Evolutionary conservation across 768 basidiomycete species (phyloP), one percentile per base, ranked within the genome.

Genomic region (Multifurca ochricompacta): DNA sequence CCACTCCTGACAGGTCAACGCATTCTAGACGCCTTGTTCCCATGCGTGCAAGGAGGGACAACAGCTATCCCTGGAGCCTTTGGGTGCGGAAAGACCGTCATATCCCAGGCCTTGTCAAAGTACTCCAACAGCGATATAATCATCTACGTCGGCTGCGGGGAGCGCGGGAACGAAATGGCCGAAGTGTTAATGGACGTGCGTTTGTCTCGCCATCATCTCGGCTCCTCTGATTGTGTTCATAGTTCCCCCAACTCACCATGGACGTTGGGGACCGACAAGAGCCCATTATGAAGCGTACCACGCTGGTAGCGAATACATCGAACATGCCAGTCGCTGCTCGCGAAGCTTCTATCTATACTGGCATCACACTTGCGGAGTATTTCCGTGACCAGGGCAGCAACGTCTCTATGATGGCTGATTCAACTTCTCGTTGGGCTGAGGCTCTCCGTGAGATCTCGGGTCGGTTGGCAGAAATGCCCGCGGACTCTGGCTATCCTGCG

Each of bases 311-410:
- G 61, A 99, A 99, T 69, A 99, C 96, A 3, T 99, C 96, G 45
- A 98, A 98, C 75, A 99, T 99, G 96, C 96, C 96, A 62, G 96
- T 99, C 63, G 96, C 96, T 40, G 96, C 96, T 40, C 91, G 96
- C 61, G 96, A 99, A 72, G 96, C 96, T 4, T 97, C 95, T 18
- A 98, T 99, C 68, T 99, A 99, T 73, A 99, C 96, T 49, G 96
- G 96, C 63, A 98, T 98, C 72, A 98, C 96, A 1, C 82, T 98
- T 19, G 93, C 96, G 23, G 96, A 99, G 67, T 98, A 98, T 74
- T 98, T 96, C 87, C 90, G 96, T 71, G 96, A 99, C 70, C 96
- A 98, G 70, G 96, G 96, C 18, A 83, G 78, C 66, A 93, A 98
- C 65, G 95, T 98, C 36, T 84, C 95, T 42, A 97, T 98, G 95